These are phyloP conservation scores for Tephrocybe sp. DNA, from an alignment of 768 basidiomycete genomes.

Conservation along the genomic window DNA sequence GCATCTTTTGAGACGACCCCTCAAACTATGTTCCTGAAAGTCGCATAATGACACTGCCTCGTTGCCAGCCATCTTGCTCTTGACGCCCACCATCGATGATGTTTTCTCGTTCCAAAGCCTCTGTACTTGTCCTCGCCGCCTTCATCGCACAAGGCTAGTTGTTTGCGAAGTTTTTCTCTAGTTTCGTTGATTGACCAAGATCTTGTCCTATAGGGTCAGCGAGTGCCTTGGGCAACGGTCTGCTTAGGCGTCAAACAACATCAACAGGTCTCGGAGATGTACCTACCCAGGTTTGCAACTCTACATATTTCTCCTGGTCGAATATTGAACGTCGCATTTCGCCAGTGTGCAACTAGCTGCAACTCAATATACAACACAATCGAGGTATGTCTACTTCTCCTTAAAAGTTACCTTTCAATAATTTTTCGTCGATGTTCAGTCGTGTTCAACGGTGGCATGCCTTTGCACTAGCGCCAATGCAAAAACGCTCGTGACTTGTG, in stretches of 20 bases:
- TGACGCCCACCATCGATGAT: not conserved
- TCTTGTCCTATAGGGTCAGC: not conserved
- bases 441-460: slow-evolving; percentile 22
- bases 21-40: too few species aligned
- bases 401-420: not conserved
- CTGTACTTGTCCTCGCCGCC: not conserved
- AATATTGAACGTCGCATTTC: slow-evolving; percentile 14
- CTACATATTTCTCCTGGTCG: not conserved
- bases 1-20: too few species aligned
- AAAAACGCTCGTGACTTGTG: slow-evolving; percentile 23
- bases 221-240: not conserved
- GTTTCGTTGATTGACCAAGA: not conserved
- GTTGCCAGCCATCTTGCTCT: not conserved
- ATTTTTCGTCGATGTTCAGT: slow-evolving; percentile 10
- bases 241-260: too few species aligned
- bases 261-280: not conserved
- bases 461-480: slow-evolving; percentile 24
- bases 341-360: slow-evolving; percentile 10
- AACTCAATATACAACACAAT: not conserved
- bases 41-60: too few species aligned
- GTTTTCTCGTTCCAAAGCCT: not conserved
- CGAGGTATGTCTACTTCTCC: not conserved
- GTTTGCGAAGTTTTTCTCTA: too few species aligned
- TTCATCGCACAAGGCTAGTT: slow-evolving; percentile 2
- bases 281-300: slow-evolving; percentile 1